phyloP scores from a whole-genome alignment of 2,329 filamentous ascomycete genomes.

The Clonostachys rhizophaga region DNA sequence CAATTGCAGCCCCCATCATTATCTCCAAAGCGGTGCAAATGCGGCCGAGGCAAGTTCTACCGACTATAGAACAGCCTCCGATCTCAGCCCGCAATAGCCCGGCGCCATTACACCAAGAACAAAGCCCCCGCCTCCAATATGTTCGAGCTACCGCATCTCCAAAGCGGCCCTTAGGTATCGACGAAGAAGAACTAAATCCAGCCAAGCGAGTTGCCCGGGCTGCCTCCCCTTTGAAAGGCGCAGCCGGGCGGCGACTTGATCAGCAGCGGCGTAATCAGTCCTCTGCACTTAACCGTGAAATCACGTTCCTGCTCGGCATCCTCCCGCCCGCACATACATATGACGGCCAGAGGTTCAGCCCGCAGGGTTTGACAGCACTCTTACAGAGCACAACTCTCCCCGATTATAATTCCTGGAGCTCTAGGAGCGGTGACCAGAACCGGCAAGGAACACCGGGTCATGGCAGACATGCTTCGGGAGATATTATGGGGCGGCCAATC shows the following conservation, averaged over 20 bases:
- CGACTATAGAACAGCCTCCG: conserved; percentile 45
- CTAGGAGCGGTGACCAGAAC: conserved; percentile 27
- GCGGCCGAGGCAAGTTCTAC: conserved; percentile 54
- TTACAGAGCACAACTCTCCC: conserved; percentile 66
- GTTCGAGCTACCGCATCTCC: conserved; percentile 46
- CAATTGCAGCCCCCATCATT: conserved; percentile 74
- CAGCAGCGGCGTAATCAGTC: conserved; percentile 64
- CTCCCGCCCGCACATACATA: conserved; percentile 73
- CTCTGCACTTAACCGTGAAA: conserved; percentile 68
- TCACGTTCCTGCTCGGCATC: conserved; percentile 63
- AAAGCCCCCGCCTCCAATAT: conserved; percentile 43
- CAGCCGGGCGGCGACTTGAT: conserved; percentile 78
- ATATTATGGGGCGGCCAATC: conserved; percentile 34
- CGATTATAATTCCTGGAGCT: conserved; percentile 51
- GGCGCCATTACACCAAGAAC: conserved; percentile 23
- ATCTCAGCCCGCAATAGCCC: conserved; percentile 40
- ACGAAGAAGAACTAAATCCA: conserved; percentile 70
- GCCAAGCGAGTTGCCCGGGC: conserved; percentile 84
- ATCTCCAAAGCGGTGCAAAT: conserved; percentile 79
- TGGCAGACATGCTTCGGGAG: conserved; percentile 33
- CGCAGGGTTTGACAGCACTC: conserved; percentile 68
- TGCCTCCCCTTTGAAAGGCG: conserved; percentile 90
- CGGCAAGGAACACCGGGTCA: conserved; percentile 27
- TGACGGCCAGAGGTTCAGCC: conserved; percentile 63
- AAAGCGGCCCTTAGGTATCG: conserved; percentile 56